Percentiles rank a stretch among this genome's conserved stretches.
Conservation (phyloP, 1,284 basidiomycete species). For the Acaromyces ingoldii region DNA sequence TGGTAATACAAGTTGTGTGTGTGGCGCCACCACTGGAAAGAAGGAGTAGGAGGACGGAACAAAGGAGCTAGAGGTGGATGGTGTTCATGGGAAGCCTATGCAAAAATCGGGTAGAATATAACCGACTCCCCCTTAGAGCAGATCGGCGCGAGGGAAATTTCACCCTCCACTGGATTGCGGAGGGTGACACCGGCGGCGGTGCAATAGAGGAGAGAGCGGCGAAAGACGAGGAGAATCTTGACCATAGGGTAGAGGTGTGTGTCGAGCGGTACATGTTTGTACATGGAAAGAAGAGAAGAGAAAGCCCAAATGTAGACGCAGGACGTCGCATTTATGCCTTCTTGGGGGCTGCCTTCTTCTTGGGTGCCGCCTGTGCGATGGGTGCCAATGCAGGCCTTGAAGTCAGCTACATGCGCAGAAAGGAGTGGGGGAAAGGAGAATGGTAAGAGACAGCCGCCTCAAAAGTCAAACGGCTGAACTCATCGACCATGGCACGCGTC, state of each 20-base stretch:
- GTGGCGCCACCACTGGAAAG: no score
- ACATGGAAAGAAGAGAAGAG: no score
- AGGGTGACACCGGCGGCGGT: not conserved
- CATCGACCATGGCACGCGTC: slow-evolving; percentile 4
- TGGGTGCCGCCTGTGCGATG: slow-evolving; percentile 16
- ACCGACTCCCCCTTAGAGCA: no score
- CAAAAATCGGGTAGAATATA: no score
- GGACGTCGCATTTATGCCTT: slow-evolving; percentile 5
- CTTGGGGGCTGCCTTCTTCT: slow-evolving; percentile 29
- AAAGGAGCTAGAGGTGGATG: no score
- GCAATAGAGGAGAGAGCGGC: not conserved
- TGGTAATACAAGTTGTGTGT: no score
- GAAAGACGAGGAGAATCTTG: not conserved
- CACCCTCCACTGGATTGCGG: not conserved
- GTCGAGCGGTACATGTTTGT: no score
- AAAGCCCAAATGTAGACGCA: no score
- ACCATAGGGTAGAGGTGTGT: no score
- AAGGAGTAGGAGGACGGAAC: no score
- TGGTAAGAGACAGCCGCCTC: not conserved
- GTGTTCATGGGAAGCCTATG: no score
- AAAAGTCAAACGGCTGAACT: not conserved
- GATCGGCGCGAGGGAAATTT: no score
- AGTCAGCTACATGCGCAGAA: not conserved
- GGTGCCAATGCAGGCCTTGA: not conserved
- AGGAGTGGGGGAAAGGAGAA: not conserved